These are phyloP conservation scores for Sphagnum tenellum DNA, from an alignment of 225 moss, liverwort and hornwort species.

Conservation along the genomic window DNA sequence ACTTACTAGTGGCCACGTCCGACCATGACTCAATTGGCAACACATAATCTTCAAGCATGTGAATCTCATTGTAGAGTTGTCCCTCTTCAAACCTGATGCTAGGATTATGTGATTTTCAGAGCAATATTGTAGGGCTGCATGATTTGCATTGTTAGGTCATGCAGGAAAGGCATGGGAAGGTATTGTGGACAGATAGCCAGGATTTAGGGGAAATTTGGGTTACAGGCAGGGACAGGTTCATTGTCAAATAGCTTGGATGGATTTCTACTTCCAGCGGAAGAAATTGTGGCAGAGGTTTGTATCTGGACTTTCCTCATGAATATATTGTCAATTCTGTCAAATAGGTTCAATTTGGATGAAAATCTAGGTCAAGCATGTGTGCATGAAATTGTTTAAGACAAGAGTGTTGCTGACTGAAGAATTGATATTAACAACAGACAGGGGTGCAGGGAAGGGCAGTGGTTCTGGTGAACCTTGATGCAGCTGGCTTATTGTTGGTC, in stretches of 20 bases:
- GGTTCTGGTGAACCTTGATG: constrained; percentile 81
- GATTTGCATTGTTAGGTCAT: background rate
- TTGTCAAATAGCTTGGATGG: constrained; percentile 47
- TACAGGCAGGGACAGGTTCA: constrained; percentile 48
- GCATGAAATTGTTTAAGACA: background rate
- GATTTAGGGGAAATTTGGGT: background rate
- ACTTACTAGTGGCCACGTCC: too few relatives aligned
- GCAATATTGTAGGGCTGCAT: background rate
- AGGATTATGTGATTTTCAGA: background rate
- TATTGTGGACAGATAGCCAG: background rate
- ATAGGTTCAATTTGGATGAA: too few relatives aligned
- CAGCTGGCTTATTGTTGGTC: constrained; percentile 69
- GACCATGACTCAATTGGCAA: too few relatives aligned
- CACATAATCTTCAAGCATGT: too few relatives aligned
- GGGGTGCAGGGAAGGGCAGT: constrained; percentile 63
- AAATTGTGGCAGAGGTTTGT: constrained; percentile 64
- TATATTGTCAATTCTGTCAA: background rate
- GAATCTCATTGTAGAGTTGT: background rate
- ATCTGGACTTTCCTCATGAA: background rate
- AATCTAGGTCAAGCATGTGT: background rate
- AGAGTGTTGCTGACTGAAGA: background rate
- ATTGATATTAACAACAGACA: background rate
- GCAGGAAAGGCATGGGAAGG: background rate
- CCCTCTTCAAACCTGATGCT: constrained; percentile 4
- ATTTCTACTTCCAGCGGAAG: constrained; percentile 61